These are phyloP conservation scores for Mucor saturninus DNA, from an alignment of 371 early-diverging fungal species.

Conservation along the genomic window DNA sequence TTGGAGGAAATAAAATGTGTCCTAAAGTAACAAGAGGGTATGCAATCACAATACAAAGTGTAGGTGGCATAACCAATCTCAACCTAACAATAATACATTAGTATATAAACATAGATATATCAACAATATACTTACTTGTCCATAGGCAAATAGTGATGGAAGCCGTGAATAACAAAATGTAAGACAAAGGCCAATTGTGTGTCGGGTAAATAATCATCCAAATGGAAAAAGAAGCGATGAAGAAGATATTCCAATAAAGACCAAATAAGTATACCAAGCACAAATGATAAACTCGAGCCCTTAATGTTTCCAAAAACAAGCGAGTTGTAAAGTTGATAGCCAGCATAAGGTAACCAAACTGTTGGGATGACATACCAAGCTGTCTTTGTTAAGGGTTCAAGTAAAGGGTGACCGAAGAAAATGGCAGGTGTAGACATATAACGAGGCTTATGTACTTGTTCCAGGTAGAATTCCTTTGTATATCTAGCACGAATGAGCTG, in stretches of 20 bases:
- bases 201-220: slow-evolving; percentile 87
- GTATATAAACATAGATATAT: background rate
- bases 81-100: slow-evolving; percentile 47
- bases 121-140: slow-evolving; percentile 68
- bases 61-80: slow-evolving; percentile 96
- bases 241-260: slow-evolving; percentile 80
- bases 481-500: slow-evolving; percentile 80
- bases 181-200: slow-evolving; percentile 67
- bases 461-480: slow-evolving; percentile 81
- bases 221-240: slow-evolving; percentile 92
- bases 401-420: slow-evolving; percentile 72
- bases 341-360: slow-evolving; percentile 80
- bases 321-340: slow-evolving; percentile 37
- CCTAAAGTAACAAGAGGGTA: slow-evolving; percentile 62
- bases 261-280: slow-evolving; percentile 78
- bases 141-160: slow-evolving; percentile 96
- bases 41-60: slow-evolving; percentile 70
- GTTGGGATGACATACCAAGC: slow-evolving; percentile 91
- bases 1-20: slow-evolving; percentile 57
- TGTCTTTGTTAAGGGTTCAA: slow-evolving; percentile 86
- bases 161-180: slow-evolving; percentile 91
- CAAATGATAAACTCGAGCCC: slow-evolving; percentile 41
- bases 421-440: slow-evolving; percentile 78
- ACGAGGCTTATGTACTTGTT: slow-evolving; percentile 92
- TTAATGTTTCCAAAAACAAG: slow-evolving; percentile 10